phyloP scores from a whole-genome alignment of 2,329 filamentous ascomycete species.

The Aspergillus spinulosporus region DNA sequence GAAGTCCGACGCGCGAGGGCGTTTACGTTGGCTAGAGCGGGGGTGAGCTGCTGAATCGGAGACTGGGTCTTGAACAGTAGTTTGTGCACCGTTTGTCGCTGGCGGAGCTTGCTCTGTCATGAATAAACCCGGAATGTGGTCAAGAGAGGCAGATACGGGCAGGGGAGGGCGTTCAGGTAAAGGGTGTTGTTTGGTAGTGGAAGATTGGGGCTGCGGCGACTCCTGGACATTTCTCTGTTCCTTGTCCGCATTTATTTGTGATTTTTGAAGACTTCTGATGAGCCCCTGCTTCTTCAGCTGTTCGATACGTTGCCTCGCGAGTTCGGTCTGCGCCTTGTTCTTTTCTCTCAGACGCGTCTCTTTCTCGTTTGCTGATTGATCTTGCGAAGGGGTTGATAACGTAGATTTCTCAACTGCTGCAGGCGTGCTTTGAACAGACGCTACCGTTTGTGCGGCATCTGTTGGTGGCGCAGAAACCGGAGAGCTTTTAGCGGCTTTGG shows the following conservation, averaged over 20 bases:
- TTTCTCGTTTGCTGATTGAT: slow-evolving; percentile 26
- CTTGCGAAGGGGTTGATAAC: slow-evolving; percentile 9
- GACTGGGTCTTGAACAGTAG: slow-evolving; percentile 16
- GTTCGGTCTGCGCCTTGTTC: slow-evolving; percentile 68
- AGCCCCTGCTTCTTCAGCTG: slow-evolving; percentile 61
- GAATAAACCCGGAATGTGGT: slow-evolving; percentile 55
- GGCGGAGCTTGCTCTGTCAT: slow-evolving; percentile 40
- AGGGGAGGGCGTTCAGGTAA: slow-evolving; percentile 40
- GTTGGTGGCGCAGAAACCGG: slow-evolving; percentile 18
- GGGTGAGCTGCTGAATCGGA: slow-evolving; percentile 26
- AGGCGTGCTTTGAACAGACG: slow-evolving; percentile 10
- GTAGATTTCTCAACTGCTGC: slow-evolving; percentile 13
- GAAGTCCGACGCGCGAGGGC: slow-evolving; percentile 69
- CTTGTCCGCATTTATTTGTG: slow-evolving; percentile 18
- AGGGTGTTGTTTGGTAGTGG: slow-evolving; percentile 35
- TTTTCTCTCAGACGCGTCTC: slow-evolving; percentile 43
- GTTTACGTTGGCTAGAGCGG: slow-evolving; percentile 48
- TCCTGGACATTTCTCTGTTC: slow-evolving; percentile 9
- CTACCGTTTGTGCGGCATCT: slow-evolving; percentile 16
- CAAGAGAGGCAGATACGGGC: slow-evolving; percentile 30
- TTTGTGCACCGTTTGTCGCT: slow-evolving; percentile 6
- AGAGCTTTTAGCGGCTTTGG: slow-evolving; percentile 61
- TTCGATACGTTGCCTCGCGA: slow-evolving; percentile 76
- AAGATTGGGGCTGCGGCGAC: slow-evolving; percentile 10
- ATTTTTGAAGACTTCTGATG: slow-evolving; percentile 40